These are phyloP conservation scores for Penicillium glabrum DNA, from an alignment of 2,329 filamentous ascomycete genomes.

Conservation along the genomic window DNA sequence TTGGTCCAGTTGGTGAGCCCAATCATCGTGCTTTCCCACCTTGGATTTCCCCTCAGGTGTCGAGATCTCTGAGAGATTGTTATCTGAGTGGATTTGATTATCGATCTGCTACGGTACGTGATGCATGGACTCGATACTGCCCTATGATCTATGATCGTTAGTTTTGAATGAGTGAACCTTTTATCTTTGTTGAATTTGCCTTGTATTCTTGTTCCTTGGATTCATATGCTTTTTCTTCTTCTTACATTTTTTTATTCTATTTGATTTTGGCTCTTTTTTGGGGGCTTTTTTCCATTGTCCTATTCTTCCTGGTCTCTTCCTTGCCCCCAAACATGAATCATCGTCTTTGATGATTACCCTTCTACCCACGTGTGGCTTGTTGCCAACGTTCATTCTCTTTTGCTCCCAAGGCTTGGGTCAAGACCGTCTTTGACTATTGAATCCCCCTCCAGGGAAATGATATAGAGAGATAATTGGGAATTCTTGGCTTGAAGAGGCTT, in stretches of 20 bases:
- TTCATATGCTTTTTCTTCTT: neutral
- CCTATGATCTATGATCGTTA: neutral
- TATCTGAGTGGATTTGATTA: neutral
- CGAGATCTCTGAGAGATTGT: neutral
- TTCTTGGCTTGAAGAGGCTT: constrained; percentile 7
- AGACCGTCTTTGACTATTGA: neutral
- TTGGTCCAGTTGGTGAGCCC: constrained; percentile 12
- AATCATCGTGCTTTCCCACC: constrained; percentile 13
- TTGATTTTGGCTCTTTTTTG: neutral
- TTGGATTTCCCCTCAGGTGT: neutral
- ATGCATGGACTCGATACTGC: neutral
- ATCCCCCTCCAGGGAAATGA: neutral
- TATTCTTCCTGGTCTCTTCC: neutral
- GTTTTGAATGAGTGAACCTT: neutral
- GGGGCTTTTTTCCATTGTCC: neutral
- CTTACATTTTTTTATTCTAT: neutral
- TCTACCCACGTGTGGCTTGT: neutral
- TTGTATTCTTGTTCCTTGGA: neutral
- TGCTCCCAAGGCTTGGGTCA: too few species aligned
- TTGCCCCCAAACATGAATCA: neutral
- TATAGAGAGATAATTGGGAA: neutral
- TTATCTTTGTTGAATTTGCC: neutral
- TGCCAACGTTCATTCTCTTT: neutral
- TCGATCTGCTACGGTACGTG: neutral
- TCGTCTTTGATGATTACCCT: neutral